phyloP scores from a whole-genome alignment of 441 rosid genomes.

The Populus tomentosa region DNA sequence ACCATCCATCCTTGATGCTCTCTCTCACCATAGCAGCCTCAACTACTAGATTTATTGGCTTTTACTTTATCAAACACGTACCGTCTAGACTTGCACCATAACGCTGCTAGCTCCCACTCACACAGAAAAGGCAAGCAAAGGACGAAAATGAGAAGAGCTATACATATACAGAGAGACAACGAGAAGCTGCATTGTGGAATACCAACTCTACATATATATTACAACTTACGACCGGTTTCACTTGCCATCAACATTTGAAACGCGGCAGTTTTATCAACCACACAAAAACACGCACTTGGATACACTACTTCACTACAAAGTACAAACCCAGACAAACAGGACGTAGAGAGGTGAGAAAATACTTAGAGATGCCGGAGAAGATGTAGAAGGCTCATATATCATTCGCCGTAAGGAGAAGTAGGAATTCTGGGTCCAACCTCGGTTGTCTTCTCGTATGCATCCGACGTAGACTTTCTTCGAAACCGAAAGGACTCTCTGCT shows the following conservation, averaged over 20 bases:
- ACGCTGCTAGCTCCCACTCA: background rate
- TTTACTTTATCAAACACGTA: slow-evolving; percentile 16
- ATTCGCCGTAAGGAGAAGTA: slow-evolving; percentile 75
- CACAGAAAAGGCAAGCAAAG: background rate
- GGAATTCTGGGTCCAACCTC: slow-evolving; percentile 68
- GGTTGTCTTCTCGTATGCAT: slow-evolving; percentile 60
- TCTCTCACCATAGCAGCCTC: slow-evolving; percentile 1
- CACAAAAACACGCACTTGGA: background rate
- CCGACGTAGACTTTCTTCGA: slow-evolving; percentile 70
- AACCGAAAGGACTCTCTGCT: slow-evolving; percentile 70
- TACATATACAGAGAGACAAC: background rate
- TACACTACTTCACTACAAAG: background rate
- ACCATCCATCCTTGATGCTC: background rate
- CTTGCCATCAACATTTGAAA: background rate
- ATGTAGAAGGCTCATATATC: slow-evolving; percentile 40
- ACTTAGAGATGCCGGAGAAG: background rate
- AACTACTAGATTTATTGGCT: background rate
- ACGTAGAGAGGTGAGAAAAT: background rate
- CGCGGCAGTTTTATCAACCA: background rate
- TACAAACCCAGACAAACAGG: background rate
- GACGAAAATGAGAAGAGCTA: background rate
- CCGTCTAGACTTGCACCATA: background rate
- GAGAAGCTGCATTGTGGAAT: background rate
- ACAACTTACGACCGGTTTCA: slow-evolving; percentile 10
- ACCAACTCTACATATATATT: background rate